Evolutionary conservation across 78 protist genomes (phyloP).

Genomic region (Speleostelium caveatum): DNA sequence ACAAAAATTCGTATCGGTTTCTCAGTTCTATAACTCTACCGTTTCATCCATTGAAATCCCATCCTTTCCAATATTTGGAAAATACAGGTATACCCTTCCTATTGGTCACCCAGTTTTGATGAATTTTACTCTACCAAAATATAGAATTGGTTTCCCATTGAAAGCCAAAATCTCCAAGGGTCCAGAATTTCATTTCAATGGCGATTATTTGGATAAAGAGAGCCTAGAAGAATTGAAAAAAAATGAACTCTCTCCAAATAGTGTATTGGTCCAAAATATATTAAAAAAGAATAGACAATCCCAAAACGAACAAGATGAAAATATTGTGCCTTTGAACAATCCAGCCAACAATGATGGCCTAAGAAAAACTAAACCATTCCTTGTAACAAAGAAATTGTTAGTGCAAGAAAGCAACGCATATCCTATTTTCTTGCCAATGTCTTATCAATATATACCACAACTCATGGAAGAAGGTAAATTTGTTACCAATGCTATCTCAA

Average conservation of each 20-base stretch:
- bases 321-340: neutral
- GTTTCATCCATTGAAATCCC: conserved; percentile 27
- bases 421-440: conserved; percentile 41
- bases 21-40: conserved; percentile 41
- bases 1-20: conserved; percentile 24
- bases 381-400: no score
- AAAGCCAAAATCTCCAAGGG: neutral
- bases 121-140: conserved; percentile 57
- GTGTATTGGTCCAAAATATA: neutral
- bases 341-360: no score
- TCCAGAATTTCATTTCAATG: neutral
- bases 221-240: neutral
- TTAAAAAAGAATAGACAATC: no score
- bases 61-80: conserved; percentile 29
- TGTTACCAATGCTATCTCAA: conserved; percentile 16
- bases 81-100: conserved; percentile 20
- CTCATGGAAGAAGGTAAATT: conserved; percentile 75
- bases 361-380: no score
- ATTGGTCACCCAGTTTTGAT: conserved; percentile 48
- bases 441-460: conserved; percentile 69
- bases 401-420: neutral
- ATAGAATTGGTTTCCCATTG: conserved; percentile 33
- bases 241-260: no score
- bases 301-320: neutral
- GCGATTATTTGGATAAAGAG: neutral